phyloP scores from a whole-genome alignment of 129 eudicot genomes.

The Flaveria bidentis region DNA sequence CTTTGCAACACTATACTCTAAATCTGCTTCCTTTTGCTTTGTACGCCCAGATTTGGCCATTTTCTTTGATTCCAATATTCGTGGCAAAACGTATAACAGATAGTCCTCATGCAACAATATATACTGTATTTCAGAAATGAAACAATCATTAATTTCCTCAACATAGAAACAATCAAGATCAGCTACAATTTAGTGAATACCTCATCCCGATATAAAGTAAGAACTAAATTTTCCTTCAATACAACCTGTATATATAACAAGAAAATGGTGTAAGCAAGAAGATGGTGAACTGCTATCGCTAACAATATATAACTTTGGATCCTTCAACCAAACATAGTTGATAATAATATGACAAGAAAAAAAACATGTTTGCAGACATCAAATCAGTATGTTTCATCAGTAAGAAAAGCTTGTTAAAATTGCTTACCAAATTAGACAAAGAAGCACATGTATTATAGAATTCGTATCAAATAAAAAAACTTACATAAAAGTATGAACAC shows the following conservation, averaged over 20 bases:
- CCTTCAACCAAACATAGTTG: slow-evolving; percentile 7
- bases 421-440: slow-evolving; percentile 4
- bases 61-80: slow-evolving; percentile 95
- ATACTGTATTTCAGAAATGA: slow-evolving; percentile 48
- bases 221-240: slow-evolving; percentile 87
- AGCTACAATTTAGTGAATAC: slow-evolving; percentile 46
- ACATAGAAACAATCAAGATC: slow-evolving; percentile 17
- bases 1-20: slow-evolving; percentile 98
- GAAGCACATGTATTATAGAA: slow-evolving; percentile 4
- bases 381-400: neutral
- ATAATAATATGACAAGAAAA: slow-evolving; percentile 12
- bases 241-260: slow-evolving; percentile 69
- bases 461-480: neutral
- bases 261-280: slow-evolving; percentile 23
- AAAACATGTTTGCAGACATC: slow-evolving; percentile 1
- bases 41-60: slow-evolving; percentile 98
- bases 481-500: no score
- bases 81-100: slow-evolving; percentile 90
- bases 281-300: slow-evolving; percentile 5
- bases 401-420: neutral
- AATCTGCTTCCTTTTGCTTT: slow-evolving; percentile 97
- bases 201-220: slow-evolving; percentile 89
- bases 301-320: slow-evolving; percentile 19
- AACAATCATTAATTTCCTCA: slow-evolving; percentile 19
- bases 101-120: slow-evolving; percentile 94